phyloP scores from a whole-genome alignment of 331 rosid species.

The Rhamnella rubrinervis region DNA sequence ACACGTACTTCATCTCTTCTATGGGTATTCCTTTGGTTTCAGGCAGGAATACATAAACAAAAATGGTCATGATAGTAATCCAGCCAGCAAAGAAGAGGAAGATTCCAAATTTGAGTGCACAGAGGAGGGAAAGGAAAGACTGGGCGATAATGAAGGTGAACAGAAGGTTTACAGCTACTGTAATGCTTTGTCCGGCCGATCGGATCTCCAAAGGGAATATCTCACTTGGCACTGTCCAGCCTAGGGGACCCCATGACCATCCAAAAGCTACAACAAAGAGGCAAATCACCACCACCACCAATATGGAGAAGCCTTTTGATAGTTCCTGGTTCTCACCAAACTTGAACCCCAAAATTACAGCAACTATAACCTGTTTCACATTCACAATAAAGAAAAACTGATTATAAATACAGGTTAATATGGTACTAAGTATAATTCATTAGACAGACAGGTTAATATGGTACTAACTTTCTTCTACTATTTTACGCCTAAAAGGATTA shows the following conservation, averaged over 20 bases:
- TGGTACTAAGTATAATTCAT: conserved; percentile 5
- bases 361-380: conserved; percentile 65
- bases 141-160: conserved; percentile 80
- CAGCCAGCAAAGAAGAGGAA: conserved; percentile 91
- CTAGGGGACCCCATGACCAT: conserved; percentile 94
- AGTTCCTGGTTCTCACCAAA: conserved; percentile 54
- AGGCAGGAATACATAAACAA: conserved; percentile 68
- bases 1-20: conserved; percentile 72
- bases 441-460: background rate
- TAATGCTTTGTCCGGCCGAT: conserved; percentile 84
- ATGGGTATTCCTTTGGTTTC: conserved; percentile 93
- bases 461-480: background rate
- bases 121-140: conserved; percentile 65
- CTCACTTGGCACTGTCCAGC: conserved; percentile 94
- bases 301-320: conserved; percentile 51
- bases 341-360: conserved; percentile 65
- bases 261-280: conserved; percentile 80
- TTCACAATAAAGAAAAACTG: conserved; percentile 4
- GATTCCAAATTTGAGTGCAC: conserved; percentile 63
- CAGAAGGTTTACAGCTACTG: conserved; percentile 82
- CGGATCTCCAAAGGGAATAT: conserved; percentile 74
- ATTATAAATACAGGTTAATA: background rate
- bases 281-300: conserved; percentile 64
- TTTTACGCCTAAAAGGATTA: too few relatives aligned
- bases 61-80: conserved; percentile 70